Conservation (phyloP, 106 monocot species). For the Dactylorhiza incarnata region DNA sequence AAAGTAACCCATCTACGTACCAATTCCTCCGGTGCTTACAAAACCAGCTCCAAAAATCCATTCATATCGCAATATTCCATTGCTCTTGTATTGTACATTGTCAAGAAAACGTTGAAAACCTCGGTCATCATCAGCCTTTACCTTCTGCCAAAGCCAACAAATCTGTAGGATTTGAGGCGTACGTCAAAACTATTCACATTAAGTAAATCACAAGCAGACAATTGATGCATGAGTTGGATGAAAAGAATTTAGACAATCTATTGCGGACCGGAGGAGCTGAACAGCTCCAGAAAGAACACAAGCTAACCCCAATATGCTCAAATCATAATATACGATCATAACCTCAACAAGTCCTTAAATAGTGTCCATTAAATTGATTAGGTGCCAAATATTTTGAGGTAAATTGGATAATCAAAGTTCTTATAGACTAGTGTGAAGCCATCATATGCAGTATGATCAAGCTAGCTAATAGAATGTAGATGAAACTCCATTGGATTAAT, state of each 20-base stretch:
- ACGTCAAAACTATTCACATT: background rate
- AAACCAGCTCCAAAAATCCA: constrained; percentile 94
- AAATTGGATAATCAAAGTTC: background rate
- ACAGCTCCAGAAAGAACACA: background rate
- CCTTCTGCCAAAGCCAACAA: constrained; percentile 97
- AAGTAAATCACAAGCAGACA: background rate
- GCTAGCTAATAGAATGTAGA: background rate
- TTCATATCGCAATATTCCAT: constrained; percentile 93
- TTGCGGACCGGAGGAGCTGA: background rate
- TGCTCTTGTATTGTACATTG: constrained; percentile 91
- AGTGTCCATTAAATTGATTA: background rate
- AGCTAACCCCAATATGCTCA: background rate
- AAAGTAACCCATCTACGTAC: constrained; percentile 25
- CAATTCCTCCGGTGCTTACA: constrained; percentile 96
- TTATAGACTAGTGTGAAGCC: background rate
- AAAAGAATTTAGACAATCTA: background rate
- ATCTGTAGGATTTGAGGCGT: constrained; percentile 40
- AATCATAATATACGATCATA: background rate
- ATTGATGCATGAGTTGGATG: background rate
- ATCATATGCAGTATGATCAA: background rate
- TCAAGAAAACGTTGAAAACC: constrained; percentile 91
- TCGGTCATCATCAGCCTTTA: constrained; percentile 59
- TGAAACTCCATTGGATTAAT: background rate
- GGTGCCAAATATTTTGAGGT: background rate
- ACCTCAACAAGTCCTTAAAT: background rate